These are phyloP conservation scores for Diaporthe ilicicola DNA, from an alignment of 2,329 filamentous ascomycete species.

Conservation along the genomic window DNA sequence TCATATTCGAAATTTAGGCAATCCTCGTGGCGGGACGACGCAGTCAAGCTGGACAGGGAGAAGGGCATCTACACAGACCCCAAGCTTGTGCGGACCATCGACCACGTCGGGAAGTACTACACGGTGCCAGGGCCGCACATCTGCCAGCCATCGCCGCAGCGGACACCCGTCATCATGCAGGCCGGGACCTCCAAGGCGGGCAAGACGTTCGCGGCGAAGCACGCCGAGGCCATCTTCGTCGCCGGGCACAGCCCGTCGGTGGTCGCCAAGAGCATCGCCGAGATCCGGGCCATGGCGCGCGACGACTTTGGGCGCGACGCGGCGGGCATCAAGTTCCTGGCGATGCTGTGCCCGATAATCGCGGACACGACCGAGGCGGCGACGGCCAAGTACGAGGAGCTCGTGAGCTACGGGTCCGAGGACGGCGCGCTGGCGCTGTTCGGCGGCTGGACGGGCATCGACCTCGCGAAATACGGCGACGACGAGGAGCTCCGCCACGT, in stretches of 20 bases:
- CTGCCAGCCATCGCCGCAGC: slow-evolving; percentile 68
- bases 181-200: slow-evolving; percentile 69
- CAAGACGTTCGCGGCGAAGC: slow-evolving; percentile 67
- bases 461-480: slow-evolving; percentile 67
- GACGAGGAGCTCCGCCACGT: slow-evolving; percentile 70
- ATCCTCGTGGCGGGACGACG: slow-evolving; percentile 73
- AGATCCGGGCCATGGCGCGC: slow-evolving; percentile 61
- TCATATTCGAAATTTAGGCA: slow-evolving; percentile 44
- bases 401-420: slow-evolving; percentile 62
- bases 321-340: slow-evolving; percentile 66
- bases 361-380: slow-evolving; percentile 69
- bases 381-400: slow-evolving; percentile 62
- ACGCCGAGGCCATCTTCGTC: slow-evolving; percentile 72
- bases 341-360: slow-evolving; percentile 65
- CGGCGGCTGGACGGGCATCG: slow-evolving; percentile 73
- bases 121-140: slow-evolving; percentile 69
- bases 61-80: slow-evolving; percentile 64
- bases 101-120: slow-evolving; percentile 72
- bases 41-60: slow-evolving; percentile 66
- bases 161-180: slow-evolving; percentile 71
- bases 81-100: slow-evolving; percentile 67
- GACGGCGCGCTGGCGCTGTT: slow-evolving; percentile 72
- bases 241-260: slow-evolving; percentile 64
- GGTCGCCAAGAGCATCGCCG: slow-evolving; percentile 63
- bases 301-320: slow-evolving; percentile 61